These are phyloP conservation scores for Thelonectria olida DNA, from an alignment of 2,329 filamentous ascomycete genomes.

Conservation along the genomic window DNA sequence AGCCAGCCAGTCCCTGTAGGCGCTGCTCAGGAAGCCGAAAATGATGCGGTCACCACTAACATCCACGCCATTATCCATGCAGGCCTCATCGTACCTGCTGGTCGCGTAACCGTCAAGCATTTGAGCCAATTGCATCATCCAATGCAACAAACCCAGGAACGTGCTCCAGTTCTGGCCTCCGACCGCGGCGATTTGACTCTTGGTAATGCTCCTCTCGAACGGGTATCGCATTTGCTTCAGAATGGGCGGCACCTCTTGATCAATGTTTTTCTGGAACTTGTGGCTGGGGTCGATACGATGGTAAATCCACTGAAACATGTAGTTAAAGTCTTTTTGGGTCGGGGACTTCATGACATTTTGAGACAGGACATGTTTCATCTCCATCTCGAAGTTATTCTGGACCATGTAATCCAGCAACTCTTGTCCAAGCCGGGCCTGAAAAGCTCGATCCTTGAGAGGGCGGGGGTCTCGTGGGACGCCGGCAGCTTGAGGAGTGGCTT, in stretches of 20 bases:
- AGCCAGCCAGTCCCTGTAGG: constrained; percentile 92
- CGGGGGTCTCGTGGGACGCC: constrained; percentile 88
- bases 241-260: constrained; percentile 91
- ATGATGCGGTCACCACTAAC: constrained; percentile 91
- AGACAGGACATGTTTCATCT: constrained; percentile 94
- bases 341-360: constrained; percentile 92
- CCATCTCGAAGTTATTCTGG: constrained; percentile 95
- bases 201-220: constrained; percentile 94
- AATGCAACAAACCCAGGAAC: constrained; percentile 92
- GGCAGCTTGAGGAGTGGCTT: constrained; percentile 82
- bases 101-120: constrained; percentile 87
- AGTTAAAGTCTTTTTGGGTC: constrained; percentile 97
- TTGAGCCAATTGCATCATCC: constrained; percentile 98
- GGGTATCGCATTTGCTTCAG: constrained; percentile 95
- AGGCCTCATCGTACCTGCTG: constrained; percentile 89
- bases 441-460: constrained; percentile 82
- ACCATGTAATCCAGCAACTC: constrained; percentile 92
- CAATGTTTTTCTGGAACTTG: constrained; percentile 92
- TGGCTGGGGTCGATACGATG: constrained; percentile 94
- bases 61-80: constrained; percentile 86
- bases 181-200: constrained; percentile 93
- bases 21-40: constrained; percentile 88
- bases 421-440: constrained; percentile 83
- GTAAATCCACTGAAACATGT: constrained; percentile 98
- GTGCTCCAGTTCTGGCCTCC: constrained; percentile 97